A percentile compares a stretch with the other conserved stretches of the same genome.
These are phyloP conservation scores for Castanea mollissima DNA, from an alignment of 306 rosid genomes.

Conservation along the genomic window DNA sequence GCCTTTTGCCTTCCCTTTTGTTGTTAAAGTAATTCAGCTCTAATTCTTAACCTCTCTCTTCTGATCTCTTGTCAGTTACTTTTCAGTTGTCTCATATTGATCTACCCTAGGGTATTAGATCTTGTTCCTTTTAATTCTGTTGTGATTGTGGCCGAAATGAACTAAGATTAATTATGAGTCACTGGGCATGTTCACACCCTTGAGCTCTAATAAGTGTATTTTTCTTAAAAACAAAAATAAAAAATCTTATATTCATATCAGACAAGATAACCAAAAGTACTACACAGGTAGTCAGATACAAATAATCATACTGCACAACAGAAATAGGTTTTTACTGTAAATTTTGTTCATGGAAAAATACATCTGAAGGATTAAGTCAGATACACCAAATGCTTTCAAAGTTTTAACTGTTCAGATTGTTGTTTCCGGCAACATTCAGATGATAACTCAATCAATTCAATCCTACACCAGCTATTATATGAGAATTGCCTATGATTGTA, in stretches of 20 bases:
- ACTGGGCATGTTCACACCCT: too few relatives aligned
- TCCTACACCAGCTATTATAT: background rate
- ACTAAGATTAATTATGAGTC: background rate
- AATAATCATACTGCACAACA: background rate
- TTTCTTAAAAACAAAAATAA: too few relatives aligned
- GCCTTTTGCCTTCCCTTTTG: conserved; percentile 33
- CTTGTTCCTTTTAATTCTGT: background rate
- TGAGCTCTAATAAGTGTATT: too few relatives aligned
- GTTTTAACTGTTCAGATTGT: too few relatives aligned
- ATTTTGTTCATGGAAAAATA: background rate
- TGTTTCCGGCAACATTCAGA: too few relatives aligned
- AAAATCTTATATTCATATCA: too few relatives aligned
- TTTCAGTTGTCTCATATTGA: background rate
- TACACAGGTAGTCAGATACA: background rate
- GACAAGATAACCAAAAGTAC: background rate
- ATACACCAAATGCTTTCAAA: too few relatives aligned
- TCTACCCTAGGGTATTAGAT: background rate
- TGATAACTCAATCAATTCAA: background rate
- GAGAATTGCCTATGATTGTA: background rate
- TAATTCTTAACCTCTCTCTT: conserved; percentile 13
- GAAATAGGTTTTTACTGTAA: background rate
- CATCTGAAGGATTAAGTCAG: background rate
- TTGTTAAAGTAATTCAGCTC: conserved; percentile 21
- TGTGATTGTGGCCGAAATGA: background rate
- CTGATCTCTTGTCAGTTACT: background rate